phyloP scores from a whole-genome alignment of 2,329 filamentous ascomycete genomes.

The Beauveria bassiana region DNA sequence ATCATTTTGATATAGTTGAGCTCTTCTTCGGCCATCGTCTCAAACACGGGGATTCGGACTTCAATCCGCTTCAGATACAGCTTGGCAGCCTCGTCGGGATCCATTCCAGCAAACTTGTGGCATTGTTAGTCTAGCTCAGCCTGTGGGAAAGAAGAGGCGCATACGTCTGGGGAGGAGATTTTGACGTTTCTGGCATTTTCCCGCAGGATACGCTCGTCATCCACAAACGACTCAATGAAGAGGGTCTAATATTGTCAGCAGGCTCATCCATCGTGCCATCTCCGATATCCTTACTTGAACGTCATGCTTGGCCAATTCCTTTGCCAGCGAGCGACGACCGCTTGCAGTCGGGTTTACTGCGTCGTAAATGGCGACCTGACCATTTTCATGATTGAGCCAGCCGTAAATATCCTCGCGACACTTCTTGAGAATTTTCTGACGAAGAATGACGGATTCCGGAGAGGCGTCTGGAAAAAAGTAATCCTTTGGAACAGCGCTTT shows the following conservation, averaged over 20 bases:
- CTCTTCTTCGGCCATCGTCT: constrained; percentile 91
- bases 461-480: constrained; percentile 97
- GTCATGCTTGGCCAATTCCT: constrained; percentile 96
- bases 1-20: constrained; percentile 99
- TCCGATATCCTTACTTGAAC: constrained; percentile 55
- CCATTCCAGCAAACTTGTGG: constrained; percentile 75
- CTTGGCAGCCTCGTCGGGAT: constrained; percentile 82
- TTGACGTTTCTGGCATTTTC: constrained; percentile 97
- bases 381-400: constrained; percentile 94
- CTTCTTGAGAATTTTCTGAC: constrained; percentile 96
- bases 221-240: constrained; percentile 93
- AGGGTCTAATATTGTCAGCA: constrained; percentile 57
- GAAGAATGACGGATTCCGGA: constrained; percentile 81
- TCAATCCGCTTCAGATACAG: constrained; percentile 87
- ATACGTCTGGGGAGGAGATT: constrained; percentile 89
- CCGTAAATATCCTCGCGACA: constrained; percentile 95
- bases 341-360: constrained; percentile 87
- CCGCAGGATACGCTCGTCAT: constrained; percentile 85
- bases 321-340: constrained; percentile 76
- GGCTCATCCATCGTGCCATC: neutral
- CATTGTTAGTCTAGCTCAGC: constrained; percentile 11
- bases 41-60: constrained; percentile 88
- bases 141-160: constrained; percentile 21
- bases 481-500: constrained; percentile 82
- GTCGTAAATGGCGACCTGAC: constrained; percentile 97